Evolutionary conservation across 495 filamentous ascomycete species (phyloP).

Genomic region (Aspergillus kassunensis): DNA sequence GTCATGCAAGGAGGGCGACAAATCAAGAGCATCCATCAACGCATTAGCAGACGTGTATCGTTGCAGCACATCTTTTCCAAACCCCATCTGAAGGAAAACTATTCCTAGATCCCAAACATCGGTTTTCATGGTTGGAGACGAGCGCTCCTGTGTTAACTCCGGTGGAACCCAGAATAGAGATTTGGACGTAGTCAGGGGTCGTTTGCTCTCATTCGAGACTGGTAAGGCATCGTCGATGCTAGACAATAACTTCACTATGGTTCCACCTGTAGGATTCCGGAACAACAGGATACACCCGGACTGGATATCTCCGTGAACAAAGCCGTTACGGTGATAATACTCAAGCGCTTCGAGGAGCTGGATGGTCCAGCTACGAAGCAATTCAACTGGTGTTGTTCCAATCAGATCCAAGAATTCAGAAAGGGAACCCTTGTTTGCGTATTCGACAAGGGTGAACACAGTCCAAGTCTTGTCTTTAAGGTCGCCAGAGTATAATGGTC

Average conservation of each 20-base stretch:
- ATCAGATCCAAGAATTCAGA: conserved; percentile 75
- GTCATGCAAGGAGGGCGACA: conserved; percentile 73
- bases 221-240: conserved; percentile 42
- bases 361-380: conserved; percentile 78
- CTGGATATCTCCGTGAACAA: conserved; percentile 77
- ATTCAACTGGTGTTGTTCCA: conserved; percentile 64
- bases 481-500: conserved; percentile 26
- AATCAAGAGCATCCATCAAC: conserved; percentile 56
- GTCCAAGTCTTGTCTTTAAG: conserved; percentile 54
- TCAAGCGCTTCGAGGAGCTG: conserved; percentile 88
- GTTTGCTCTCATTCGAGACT: conserved; percentile 22
- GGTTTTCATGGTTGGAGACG: conserved; percentile 68
- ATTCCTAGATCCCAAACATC: conserved; percentile 95
- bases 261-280: conserved; percentile 34
- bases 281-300: conserved; percentile 69
- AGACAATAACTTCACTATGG: conserved; percentile 42
- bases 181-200: conserved; percentile 56
- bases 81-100: conserved; percentile 89
- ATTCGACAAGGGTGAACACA: conserved; percentile 75
- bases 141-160: conserved; percentile 61
- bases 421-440: conserved; percentile 77
- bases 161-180: conserved; percentile 82
- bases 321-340: conserved; percentile 75
- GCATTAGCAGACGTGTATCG: conserved; percentile 75
- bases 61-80: conserved; percentile 70